Percentiles rank a stretch among this genome's conserved stretches.
Evolutionary conservation across 192 early-diverging fungal species (phyloP).

Genomic region (Coemansia asiatica): DNA sequence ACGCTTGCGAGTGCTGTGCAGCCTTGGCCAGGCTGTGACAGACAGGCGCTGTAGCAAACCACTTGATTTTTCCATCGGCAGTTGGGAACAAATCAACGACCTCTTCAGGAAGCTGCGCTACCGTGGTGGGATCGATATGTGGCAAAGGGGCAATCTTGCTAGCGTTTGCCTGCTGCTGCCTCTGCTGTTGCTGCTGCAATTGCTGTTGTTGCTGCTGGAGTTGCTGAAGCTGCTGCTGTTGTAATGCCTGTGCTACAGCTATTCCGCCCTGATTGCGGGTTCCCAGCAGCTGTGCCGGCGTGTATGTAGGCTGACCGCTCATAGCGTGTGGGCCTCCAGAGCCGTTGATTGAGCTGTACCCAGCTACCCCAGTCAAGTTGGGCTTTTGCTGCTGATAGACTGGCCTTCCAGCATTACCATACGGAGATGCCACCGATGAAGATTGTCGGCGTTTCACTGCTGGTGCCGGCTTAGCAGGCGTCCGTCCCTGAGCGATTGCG

Average conservation of each 20-base stretch:
- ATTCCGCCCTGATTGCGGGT: not conserved
- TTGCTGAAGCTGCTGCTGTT: constrained; percentile 26
- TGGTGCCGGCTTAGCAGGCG: constrained; percentile 2
- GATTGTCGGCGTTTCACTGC: constrained; percentile 6
- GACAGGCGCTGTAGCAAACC: constrained; percentile 44
- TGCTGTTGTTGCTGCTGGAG: constrained; percentile 16
- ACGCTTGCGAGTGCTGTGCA: constrained; percentile 27
- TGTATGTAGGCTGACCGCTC: constrained; percentile 4
- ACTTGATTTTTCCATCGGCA: constrained; percentile 30
- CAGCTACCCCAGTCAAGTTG: not conserved
- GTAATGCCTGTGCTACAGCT: constrained; percentile 2
- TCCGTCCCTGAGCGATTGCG: constrained; percentile 10
- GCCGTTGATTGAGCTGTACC: constrained; percentile 1
- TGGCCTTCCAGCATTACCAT: constrained; percentile 11
- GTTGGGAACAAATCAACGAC: constrained; percentile 42
- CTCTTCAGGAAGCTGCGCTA: constrained; percentile 31
- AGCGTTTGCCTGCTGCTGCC: constrained; percentile 6
- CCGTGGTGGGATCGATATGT: constrained; percentile 15
- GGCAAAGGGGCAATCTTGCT: constrained; percentile 13
- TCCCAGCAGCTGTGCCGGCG: constrained; percentile 3
- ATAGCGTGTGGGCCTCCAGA: not conserved
- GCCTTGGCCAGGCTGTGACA: not conserved
- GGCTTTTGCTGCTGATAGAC: constrained; percentile 3
- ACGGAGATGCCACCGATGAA: constrained; percentile 1
- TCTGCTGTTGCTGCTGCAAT: constrained; percentile 7